Evolutionary conservation across 2,329 filamentous ascomycete genomes (phyloP).

Genomic region (Fusarium stilboides): DNA sequence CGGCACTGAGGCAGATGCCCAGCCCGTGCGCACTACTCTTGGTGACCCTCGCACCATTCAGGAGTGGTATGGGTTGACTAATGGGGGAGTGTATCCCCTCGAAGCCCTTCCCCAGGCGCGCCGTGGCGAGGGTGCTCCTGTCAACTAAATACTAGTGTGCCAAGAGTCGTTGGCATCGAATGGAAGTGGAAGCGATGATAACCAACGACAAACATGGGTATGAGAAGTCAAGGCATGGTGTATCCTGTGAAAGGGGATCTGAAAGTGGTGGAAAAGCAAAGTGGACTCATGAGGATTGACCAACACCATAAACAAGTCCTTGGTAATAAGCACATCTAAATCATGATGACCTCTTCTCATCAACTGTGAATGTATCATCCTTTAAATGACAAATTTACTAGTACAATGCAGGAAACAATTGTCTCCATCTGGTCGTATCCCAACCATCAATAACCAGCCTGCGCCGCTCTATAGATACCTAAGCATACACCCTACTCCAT

Average conservation of each 20-base stretch:
- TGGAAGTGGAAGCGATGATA: no score
- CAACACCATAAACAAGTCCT: not conserved
- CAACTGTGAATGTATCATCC: not conserved
- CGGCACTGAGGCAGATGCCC: not conserved
- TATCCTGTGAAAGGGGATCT: not conserved
- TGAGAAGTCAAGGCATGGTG: no score
- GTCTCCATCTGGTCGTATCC: constrained; percentile 7
- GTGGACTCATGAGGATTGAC: not conserved
- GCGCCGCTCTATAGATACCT: constrained; percentile 42
- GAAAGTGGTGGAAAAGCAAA: not conserved
- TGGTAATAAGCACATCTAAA: not conserved
- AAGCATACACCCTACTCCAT: constrained; percentile 44
- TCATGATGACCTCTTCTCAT: not conserved
- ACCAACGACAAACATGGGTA: not conserved
- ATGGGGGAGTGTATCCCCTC: not conserved
- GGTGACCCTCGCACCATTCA: not conserved
- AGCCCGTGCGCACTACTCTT: not conserved
- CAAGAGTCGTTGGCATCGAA: no score
- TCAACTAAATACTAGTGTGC: not conserved
- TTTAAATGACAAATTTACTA: constrained; percentile 18
- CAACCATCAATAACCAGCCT: constrained; percentile 31
- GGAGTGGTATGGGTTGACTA: not conserved
- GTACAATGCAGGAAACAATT: constrained; percentile 24
- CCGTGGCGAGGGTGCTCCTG: not conserved
- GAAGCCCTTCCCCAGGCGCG: not conserved